phyloP scores from a whole-genome alignment of 2,329 filamentous ascomycete species.

The Claviceps capensis region DNA sequence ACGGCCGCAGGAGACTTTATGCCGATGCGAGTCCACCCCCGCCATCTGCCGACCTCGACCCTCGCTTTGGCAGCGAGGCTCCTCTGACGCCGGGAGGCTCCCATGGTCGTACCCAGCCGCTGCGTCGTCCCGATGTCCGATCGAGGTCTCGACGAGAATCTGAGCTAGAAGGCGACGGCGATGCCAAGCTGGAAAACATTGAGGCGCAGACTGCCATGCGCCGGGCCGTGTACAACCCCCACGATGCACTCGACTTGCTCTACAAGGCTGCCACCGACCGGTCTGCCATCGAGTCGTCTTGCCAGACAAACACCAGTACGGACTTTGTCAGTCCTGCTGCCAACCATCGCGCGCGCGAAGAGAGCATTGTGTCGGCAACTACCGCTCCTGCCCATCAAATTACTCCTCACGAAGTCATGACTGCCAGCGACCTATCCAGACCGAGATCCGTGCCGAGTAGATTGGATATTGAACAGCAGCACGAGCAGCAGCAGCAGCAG shows the following conservation, averaged over 20 bases:
- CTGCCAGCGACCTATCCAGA: conserved; percentile 1
- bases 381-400: conserved; percentile 9
- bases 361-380: conserved; percentile 14
- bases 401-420: conserved; percentile 5
- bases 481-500: not conserved
- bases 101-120: conserved; percentile 49
- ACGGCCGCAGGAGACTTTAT: conserved; percentile 56
- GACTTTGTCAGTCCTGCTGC: conserved; percentile 11
- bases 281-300: conserved; percentile 22
- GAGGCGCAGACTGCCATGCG: conserved; percentile 53
- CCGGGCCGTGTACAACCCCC: conserved; percentile 71
- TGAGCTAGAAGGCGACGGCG: conserved; percentile 38
- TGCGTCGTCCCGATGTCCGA: conserved; percentile 44
- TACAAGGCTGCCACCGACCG: conserved; percentile 71
- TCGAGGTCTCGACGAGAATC: conserved; percentile 14
- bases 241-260: conserved; percentile 82
- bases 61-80: conserved; percentile 33
- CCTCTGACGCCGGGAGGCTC: conserved; percentile 54
- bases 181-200: conserved; percentile 49
- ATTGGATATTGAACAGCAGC: conserved; percentile 5
- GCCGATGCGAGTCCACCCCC: conserved; percentile 29
- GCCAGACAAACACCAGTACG: conserved; percentile 4
- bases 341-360: conserved; percentile 17
- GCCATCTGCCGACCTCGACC: conserved; percentile 29
- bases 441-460: conserved; percentile 7